phyloP scores from a whole-genome alignment of 2,329 filamentous ascomycete genomes.

The Uncinocarpus reesii region DNA sequence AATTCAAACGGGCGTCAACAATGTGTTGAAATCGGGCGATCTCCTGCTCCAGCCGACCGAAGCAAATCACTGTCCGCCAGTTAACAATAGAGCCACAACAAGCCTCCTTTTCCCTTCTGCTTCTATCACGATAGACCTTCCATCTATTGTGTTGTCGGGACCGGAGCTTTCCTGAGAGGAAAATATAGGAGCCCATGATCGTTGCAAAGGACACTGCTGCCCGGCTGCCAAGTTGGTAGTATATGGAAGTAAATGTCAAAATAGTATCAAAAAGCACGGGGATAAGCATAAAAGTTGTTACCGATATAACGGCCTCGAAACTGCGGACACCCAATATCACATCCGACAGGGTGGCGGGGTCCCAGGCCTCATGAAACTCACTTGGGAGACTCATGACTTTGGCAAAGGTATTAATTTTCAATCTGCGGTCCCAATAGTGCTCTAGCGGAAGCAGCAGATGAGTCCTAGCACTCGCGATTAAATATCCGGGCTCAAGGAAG shows the following conservation, averaged over 20 bases:
- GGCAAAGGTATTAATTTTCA: neutral
- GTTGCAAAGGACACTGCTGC: neutral
- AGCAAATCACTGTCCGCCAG: neutral
- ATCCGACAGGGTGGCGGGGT: neutral
- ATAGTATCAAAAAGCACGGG: neutral
- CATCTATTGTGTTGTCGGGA: neutral
- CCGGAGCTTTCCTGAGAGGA: neutral
- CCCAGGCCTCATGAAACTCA: neutral
- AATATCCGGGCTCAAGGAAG: neutral
- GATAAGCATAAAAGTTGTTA: neutral
- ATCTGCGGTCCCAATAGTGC: neutral
- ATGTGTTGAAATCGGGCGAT: neutral
- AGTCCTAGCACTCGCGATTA: neutral
- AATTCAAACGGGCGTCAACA: neutral
- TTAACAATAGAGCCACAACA: neutral
- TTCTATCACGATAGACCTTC: neutral
- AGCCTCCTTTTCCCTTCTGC: neutral
- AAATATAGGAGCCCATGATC: neutral
- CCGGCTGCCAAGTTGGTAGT: neutral
- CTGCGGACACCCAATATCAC: neutral
- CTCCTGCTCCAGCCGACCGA: neutral
- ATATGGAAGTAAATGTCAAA: neutral
- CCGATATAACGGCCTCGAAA: neutral
- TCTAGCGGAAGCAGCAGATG: neutral
- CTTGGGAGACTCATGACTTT: constrained; percentile 1